These are phyloP conservation scores for Apophysomyces variabilis DNA, from an alignment of 371 early-diverging fungal genomes.

Conservation along the genomic window DNA sequence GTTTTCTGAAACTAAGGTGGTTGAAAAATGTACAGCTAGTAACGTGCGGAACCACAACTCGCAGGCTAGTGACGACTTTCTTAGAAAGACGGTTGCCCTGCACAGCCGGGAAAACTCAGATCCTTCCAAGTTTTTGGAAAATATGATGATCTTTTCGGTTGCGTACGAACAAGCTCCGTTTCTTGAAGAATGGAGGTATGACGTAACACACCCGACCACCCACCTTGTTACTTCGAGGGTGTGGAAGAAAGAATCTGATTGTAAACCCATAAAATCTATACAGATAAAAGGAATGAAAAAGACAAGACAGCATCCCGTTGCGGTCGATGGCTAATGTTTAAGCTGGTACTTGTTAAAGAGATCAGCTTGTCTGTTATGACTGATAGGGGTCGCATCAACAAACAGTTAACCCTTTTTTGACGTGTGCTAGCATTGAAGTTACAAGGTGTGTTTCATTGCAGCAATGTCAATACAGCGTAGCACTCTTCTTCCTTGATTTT, in stretches of 20 bases:
- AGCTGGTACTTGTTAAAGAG: too few species aligned
- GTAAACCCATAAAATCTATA: not conserved
- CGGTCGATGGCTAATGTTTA: too few species aligned
- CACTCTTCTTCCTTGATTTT: too few species aligned
- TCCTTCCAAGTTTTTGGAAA: conserved; percentile 11
- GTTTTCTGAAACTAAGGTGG: too few species aligned
- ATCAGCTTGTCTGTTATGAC: too few species aligned
- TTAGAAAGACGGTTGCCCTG: not conserved
- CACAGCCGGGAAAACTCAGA: not conserved
- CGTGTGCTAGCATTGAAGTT: not conserved
- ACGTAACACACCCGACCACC: conserved; percentile 10
- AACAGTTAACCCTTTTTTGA: not conserved
- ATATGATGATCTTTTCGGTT: conserved; percentile 4
- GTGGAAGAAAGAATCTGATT: conserved; percentile 7
- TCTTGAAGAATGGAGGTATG: not conserved
- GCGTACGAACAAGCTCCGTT: conserved; percentile 2
- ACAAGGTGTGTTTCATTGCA: not conserved
- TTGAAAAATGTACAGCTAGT: too few species aligned
- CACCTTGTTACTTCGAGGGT: conserved; percentile 4
- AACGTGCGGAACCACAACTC: not conserved
- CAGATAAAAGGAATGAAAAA: not conserved
- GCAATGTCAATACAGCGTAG: not conserved
- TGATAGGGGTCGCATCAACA: too few species aligned
- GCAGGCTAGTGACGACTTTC: too few species aligned
- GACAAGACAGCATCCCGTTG: too few species aligned